Evolutionary conservation across 306 rosid genomes (phyloP).

Genomic region (Castanea sativa): DNA sequence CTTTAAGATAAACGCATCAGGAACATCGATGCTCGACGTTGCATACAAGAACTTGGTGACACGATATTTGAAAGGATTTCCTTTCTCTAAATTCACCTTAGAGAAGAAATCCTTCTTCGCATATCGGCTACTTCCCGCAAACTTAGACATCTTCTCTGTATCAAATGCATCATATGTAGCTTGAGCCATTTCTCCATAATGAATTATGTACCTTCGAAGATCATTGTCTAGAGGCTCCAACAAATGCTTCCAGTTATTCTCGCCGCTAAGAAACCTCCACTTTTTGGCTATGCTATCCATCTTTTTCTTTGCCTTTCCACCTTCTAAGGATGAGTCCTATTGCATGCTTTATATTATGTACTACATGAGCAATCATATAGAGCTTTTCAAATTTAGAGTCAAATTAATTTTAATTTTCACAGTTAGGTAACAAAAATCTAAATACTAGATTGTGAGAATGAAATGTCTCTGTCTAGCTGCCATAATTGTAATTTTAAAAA

Average conservation of each 20-base stretch:
- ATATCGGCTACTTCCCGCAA: conserved; percentile 52
- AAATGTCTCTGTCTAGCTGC: neutral
- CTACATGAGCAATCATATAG: neutral
- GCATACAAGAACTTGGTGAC: conserved; percentile 71
- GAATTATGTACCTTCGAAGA: conserved; percentile 58
- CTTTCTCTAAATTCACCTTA: conserved; percentile 42
- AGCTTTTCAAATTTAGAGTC: too few species aligned
- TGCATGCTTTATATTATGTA: conserved; percentile 29
- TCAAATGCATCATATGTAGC: conserved; percentile 71
- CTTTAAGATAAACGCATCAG: conserved; percentile 67
- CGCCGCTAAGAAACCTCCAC: conserved; percentile 53
- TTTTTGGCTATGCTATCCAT: conserved; percentile 41
- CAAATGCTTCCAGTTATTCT: conserved; percentile 45
- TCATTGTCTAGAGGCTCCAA: conserved; percentile 64
- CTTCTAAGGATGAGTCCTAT: neutral
- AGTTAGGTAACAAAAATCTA: neutral
- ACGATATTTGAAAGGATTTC: conserved; percentile 38
- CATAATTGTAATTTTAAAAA: too few species aligned
- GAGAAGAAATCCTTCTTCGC: conserved; percentile 47
- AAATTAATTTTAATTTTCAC: too few species aligned
- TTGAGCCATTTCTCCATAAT: conserved; percentile 65
- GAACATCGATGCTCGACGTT: conserved; percentile 50
- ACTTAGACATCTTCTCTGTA: conserved; percentile 46
- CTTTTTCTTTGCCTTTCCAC: conserved; percentile 24
- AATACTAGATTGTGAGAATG: neutral